Evolutionary conservation across 2,329 filamentous ascomycete genomes (phyloP).

Genomic region (Parastagonospora nodorum): DNA sequence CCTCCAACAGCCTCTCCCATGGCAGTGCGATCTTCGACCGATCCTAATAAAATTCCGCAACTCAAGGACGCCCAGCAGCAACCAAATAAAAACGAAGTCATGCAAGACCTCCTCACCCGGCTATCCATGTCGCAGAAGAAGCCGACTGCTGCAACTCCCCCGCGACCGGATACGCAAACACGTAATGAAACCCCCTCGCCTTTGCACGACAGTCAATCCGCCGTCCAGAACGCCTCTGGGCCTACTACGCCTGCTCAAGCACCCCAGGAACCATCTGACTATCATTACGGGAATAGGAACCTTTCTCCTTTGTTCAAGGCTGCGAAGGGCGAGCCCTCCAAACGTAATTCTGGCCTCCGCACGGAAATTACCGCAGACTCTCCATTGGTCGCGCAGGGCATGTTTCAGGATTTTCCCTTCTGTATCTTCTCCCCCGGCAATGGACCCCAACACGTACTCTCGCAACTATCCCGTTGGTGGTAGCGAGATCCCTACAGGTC

Average conservation of each 20-base stretch:
- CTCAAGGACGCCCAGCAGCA: conserved; percentile 38
- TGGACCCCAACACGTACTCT: conserved; percentile 25
- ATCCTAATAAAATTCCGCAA: conserved; percentile 37
- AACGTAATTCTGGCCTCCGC: conserved; percentile 51
- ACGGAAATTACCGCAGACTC: conserved; percentile 49
- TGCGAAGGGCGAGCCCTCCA: conserved; percentile 48
- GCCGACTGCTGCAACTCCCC: conserved; percentile 26
- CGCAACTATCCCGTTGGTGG: conserved; percentile 21
- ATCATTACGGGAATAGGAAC: conserved; percentile 53
- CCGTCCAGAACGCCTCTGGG: conserved; percentile 38
- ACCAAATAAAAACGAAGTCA: conserved; percentile 49
- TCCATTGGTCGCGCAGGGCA: conserved; percentile 27
- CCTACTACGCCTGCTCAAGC: conserved; percentile 39
- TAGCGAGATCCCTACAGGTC: conserved; percentile 14
- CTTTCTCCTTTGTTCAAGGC: conserved; percentile 57
- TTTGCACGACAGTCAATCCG: conserved; percentile 40
- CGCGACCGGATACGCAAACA: conserved; percentile 25
- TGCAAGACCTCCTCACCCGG: conserved; percentile 51
- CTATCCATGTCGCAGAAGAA: conserved; percentile 45
- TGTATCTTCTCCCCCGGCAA: conserved; percentile 16
- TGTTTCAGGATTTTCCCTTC: conserved; percentile 32
- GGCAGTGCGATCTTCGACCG: conserved; percentile 35
- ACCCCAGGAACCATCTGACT: conserved; percentile 32
- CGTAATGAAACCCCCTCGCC: conserved; percentile 48
- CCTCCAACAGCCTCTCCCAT: conserved; percentile 29